A percentile compares a stretch with the other conserved stretches of the same genome.
Evolutionary conservation across 2,329 filamentous ascomycete species (phyloP).

Genomic region (Chaetomium strumarium): DNA sequence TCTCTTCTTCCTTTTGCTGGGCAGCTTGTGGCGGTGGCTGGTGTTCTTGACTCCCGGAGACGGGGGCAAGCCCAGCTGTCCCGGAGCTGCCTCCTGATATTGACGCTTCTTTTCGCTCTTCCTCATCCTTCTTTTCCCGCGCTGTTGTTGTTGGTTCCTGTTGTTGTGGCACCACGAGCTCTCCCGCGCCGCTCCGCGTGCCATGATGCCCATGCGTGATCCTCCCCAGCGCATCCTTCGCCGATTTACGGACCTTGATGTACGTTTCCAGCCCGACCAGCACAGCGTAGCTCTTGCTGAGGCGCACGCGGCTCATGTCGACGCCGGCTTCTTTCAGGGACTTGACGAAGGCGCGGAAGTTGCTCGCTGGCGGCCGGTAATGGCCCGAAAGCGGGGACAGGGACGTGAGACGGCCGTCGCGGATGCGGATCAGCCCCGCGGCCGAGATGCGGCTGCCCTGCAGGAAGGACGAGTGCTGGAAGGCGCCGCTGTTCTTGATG

Average conservation of each 20-base stretch:
- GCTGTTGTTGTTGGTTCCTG: background rate
- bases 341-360: constrained; percentile 76
- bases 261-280: constrained; percentile 80
- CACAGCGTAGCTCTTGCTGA: constrained; percentile 76
- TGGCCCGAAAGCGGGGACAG: constrained; percentile 71
- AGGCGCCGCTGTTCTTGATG: constrained; percentile 81
- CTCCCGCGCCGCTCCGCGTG: constrained; percentile 7
- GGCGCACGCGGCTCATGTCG: constrained; percentile 72
- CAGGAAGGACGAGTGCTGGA: constrained; percentile 87
- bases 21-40: background rate
- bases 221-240: constrained; percentile 11
- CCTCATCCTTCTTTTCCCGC: background rate
- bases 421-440: constrained; percentile 80
- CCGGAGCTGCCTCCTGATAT: background rate
- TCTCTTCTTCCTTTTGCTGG: background rate
- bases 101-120: background rate
- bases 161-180: background rate
- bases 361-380: constrained; percentile 76
- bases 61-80: too few relatives aligned
- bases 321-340: constrained; percentile 66
- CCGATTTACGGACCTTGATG: constrained; percentile 19
- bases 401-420: constrained; percentile 68
- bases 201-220: constrained; percentile 11
- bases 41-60: background rate
- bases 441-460: constrained; percentile 76